Conservation (phyloP, 805 yeast species). For the Suhomyces prunicola region DNA sequence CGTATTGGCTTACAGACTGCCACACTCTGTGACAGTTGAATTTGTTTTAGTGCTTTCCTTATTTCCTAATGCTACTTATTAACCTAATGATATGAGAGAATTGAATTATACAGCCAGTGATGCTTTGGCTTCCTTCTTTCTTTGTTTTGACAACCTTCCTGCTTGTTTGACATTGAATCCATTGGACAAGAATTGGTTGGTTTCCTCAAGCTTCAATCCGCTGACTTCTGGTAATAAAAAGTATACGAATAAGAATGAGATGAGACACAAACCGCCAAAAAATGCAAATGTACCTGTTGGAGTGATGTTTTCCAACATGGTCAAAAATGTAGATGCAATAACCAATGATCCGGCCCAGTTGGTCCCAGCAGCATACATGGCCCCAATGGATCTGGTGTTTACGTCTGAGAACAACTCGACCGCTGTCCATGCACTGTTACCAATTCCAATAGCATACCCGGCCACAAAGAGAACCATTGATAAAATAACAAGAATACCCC, state of each 20-base stretch:
- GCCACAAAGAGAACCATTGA: conserved; percentile 88
- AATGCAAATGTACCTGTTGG: conserved; percentile 94
- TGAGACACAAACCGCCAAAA: conserved; percentile 75
- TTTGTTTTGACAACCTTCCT: conserved; percentile 32
- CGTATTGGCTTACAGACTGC: no score
- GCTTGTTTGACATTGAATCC: conserved; percentile 79
- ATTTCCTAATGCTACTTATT: not conserved
- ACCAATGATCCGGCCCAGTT: conserved; percentile 95
- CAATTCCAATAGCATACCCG: conserved; percentile 89
- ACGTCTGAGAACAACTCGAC: conserved; percentile 90
- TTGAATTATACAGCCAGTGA: not conserved
- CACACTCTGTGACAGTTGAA: no score
- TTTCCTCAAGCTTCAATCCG: conserved; percentile 87
- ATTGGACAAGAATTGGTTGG: conserved; percentile 71
- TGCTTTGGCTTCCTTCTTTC: conserved; percentile 21
- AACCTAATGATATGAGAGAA: not conserved
- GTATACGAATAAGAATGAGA: conserved; percentile 70
- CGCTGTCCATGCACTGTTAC: conserved; percentile 98
- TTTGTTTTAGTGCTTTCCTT: no score
- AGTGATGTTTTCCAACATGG: conserved; percentile 89
- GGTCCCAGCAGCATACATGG: conserved; percentile 85
- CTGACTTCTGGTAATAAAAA: conserved; percentile 92
- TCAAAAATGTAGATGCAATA: conserved; percentile 87
- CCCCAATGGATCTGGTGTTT: conserved; percentile 86
- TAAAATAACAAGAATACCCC: conserved; percentile 86